Evolutionary conservation across 2,329 filamentous ascomycete species (phyloP).

Genomic region (Ascochyta viciae-villosae): DNA sequence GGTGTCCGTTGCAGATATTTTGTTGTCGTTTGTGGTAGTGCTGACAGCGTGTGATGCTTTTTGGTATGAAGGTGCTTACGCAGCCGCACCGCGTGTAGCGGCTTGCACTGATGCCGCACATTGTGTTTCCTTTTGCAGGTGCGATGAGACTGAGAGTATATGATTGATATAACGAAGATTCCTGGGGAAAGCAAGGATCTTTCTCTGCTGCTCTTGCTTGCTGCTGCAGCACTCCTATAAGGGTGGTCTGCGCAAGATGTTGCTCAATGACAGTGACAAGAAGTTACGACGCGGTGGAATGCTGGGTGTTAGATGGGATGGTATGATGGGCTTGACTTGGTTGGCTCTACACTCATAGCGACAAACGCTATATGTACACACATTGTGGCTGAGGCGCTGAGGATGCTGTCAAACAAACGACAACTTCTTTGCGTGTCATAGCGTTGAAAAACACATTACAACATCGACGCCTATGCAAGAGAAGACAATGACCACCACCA

Average conservation of each 20-base stretch:
- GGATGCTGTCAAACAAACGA: conserved; percentile 8
- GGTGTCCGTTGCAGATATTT: conserved; percentile 6
- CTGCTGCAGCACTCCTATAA: background rate
- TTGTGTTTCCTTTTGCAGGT: background rate
- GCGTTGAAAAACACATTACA: background rate
- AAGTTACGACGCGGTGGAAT: background rate
- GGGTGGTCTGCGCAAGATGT: background rate
- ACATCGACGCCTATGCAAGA: background rate
- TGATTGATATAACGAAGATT: background rate
- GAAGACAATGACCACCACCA: background rate
- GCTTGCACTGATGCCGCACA: conserved; percentile 13
- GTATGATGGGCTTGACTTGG: background rate
- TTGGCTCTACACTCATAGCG: too few relatives aligned
- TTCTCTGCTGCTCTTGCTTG: background rate
- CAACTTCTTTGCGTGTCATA: background rate
- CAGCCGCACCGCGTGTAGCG: conserved; percentile 10
- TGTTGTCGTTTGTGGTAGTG: background rate
- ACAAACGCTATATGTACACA: conserved; percentile 1
- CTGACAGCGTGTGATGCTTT: conserved; percentile 8
- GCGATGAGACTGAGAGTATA: background rate
- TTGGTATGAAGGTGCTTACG: conserved; percentile 3
- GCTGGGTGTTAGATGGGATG: background rate
- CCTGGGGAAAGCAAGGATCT: too few relatives aligned
- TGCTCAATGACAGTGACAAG: too few relatives aligned
- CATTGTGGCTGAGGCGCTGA: background rate